Evolutionary conservation across 1,284 basidiomycete species (phyloP), one percentile per base, ranked within the genome.

Genomic region (Cryptococcus sp.): DNA sequence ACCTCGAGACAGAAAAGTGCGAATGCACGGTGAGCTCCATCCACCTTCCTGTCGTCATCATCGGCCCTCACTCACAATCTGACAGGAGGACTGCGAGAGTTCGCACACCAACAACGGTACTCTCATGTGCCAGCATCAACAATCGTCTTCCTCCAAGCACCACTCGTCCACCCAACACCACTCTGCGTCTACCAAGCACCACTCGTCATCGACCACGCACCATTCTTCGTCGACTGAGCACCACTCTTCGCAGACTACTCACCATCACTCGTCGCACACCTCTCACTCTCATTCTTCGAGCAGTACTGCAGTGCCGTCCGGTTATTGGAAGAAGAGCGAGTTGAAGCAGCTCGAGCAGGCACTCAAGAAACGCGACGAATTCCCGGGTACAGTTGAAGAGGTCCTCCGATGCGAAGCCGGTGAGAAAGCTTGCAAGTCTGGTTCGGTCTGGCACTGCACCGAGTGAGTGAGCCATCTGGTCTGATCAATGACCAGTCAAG

Each of bases 351-450:
- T 65, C 26, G 55, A 54, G 20, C 48, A 58, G 22, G 63, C 58
- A 7, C 41, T 65, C 55, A 41, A 51, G 41, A 52, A 43, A 23
- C 56, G 53, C 19, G 29, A 59, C 20, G n/a, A 50, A 17, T 57
- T 57, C 39, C 44, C 41, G 15, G 19, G 61, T n/a, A 45, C 48
- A 16, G 26, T 67, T 2, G 62, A 67, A 49, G 53, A 37, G 5
- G 15, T 62, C 37, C 26, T 65, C 20, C 52, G 57, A 16, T 66
- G 66, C 49, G 25, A 45, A 19, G 25, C 25, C 17, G 44, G 55
- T 19, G 58, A 69, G 50, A 60, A 61, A 54, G 65, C 65, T 50
- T 67, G 65, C 44, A 47, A 67, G 50, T 44, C 50, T 23, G 50
- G 51, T 26, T 53, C 44, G n/a, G 16, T 26, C 25, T 69, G 59